Percentiles rank a stretch among this genome's conserved stretches.
These are phyloP conservation scores for Paecilomyces variotii DNA, from an alignment of 2,329 filamentous ascomycete species.

Conservation along the genomic window DNA sequence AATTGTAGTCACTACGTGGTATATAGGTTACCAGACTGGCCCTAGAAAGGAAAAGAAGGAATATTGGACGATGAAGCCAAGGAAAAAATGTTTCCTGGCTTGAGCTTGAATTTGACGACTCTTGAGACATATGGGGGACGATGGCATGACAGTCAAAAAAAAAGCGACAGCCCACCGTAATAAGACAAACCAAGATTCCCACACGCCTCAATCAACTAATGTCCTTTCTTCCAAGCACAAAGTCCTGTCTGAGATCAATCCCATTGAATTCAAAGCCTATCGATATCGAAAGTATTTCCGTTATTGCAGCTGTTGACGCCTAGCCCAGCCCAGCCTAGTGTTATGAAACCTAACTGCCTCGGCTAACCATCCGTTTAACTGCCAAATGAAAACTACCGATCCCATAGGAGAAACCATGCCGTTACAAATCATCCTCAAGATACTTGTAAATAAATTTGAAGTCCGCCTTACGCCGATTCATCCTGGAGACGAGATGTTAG, in stretches of 20 bases:
- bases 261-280: not conserved
- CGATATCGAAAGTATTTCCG: not conserved
- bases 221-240: not conserved
- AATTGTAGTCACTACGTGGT: no score
- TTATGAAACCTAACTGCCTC: not conserved
- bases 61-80: not conserved
- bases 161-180: not conserved
- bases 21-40: no score
- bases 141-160: not conserved
- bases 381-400: not conserved
- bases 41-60: not conserved
- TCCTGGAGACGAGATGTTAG: slow-evolving; percentile 51
- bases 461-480: slow-evolving; percentile 95
- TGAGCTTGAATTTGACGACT: not conserved
- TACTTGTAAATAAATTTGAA: slow-evolving; percentile 99
- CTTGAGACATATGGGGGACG: not conserved
- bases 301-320: not conserved
- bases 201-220: not conserved
- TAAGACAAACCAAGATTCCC: not conserved
- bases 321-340: not conserved
- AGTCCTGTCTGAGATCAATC: not conserved
- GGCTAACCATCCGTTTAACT: not conserved
- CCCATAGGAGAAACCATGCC: not conserved
- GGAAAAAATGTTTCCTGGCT: not conserved
- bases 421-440: slow-evolving; percentile 79